phyloP scores from a whole-genome alignment of 2,329 filamentous ascomycete genomes.

The Ophiostoma ips region DNA sequence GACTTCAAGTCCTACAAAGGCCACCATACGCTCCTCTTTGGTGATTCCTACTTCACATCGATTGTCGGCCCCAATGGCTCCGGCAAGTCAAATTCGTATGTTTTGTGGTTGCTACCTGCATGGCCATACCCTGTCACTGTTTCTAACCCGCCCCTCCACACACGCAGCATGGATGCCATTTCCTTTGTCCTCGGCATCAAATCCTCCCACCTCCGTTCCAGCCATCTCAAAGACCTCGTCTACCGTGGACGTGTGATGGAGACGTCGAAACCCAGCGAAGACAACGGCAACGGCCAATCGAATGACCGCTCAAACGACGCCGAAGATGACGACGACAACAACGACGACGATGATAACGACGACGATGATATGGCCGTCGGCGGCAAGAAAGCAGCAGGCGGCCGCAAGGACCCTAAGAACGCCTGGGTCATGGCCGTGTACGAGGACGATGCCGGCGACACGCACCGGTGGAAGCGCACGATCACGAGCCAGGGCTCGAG shows the following conservation, averaged over 20 bases:
- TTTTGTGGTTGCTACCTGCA: slow-evolving; percentile 12
- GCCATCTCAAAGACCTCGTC: slow-evolving; percentile 84
- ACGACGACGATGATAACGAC: slow-evolving; percentile 40
- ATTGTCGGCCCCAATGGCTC: slow-evolving; percentile 99
- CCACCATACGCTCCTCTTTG: slow-evolving; percentile 85
- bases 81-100: slow-evolving; percentile 79
- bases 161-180: slow-evolving; percentile 84
- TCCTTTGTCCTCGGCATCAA: slow-evolving; percentile 98
- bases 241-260: slow-evolving; percentile 91
- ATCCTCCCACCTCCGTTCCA: slow-evolving; percentile 90
- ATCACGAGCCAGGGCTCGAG: slow-evolving; percentile 82
- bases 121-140: too few species aligned
- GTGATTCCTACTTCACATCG: slow-evolving; percentile 96
- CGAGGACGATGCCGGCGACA: slow-evolving; percentile 89
- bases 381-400: slow-evolving; percentile 36
- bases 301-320: slow-evolving; percentile 51
- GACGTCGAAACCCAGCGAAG: slow-evolving; percentile 82
- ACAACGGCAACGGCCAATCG: slow-evolving; percentile 38
- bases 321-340: slow-evolving; percentile 34
- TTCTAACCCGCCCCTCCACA: not conserved
- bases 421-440: slow-evolving; percentile 99
- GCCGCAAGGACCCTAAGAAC: slow-evolving; percentile 74
- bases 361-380: slow-evolving; percentile 48
- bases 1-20: slow-evolving; percentile 99
- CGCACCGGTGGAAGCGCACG: slow-evolving; percentile 88